Conservation (phyloP, 495 filamentous ascomycete genomes). For the Hypoxylon lienhwacheense region DNA sequence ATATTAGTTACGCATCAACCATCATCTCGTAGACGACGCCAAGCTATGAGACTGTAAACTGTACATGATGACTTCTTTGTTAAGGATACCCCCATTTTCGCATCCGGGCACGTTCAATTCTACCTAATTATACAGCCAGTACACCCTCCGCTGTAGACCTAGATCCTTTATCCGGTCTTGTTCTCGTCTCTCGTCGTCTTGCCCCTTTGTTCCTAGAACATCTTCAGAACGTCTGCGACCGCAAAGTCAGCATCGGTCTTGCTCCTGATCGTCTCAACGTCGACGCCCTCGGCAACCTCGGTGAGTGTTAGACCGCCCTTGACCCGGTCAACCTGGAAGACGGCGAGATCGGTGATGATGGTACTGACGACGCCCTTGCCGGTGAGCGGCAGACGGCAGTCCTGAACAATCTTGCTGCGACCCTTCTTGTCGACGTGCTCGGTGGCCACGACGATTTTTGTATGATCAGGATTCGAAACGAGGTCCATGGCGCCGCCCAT, state of each 20-base stretch:
- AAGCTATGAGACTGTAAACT: too few species aligned
- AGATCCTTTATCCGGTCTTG: too few species aligned
- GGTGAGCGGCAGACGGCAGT: slow-evolving; percentile 59
- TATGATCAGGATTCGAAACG: slow-evolving; percentile 60
- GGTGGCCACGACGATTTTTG: slow-evolving; percentile 64
- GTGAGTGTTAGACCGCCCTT: slow-evolving; percentile 55
- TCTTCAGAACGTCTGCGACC: slow-evolving; percentile 51
- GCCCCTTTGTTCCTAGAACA: slow-evolving; percentile 44
- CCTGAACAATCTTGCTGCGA: slow-evolving; percentile 59
- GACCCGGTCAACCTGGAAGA: slow-evolving; percentile 60
- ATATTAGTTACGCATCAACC: too few species aligned
- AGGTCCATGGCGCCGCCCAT: slow-evolving; percentile 68
- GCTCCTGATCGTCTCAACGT: slow-evolving; percentile 54
- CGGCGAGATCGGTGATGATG: slow-evolving; percentile 62
- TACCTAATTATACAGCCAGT: slow-evolving; percentile 20
- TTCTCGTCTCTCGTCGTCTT: not conserved
- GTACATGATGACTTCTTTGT: too few species aligned
- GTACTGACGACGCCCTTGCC: slow-evolving; percentile 55
- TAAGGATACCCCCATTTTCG: too few species aligned
- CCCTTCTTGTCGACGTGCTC: slow-evolving; percentile 66
- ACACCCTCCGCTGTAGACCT: too few species aligned
- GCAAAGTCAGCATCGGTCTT: slow-evolving; percentile 59
- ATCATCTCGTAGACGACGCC: too few species aligned
- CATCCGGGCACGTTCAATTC: slow-evolving; percentile 5
- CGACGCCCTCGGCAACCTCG: slow-evolving; percentile 58